phyloP scores from a whole-genome alignment of 108 stramenopile species.

The Aurantiochytrium sp. region DNA sequence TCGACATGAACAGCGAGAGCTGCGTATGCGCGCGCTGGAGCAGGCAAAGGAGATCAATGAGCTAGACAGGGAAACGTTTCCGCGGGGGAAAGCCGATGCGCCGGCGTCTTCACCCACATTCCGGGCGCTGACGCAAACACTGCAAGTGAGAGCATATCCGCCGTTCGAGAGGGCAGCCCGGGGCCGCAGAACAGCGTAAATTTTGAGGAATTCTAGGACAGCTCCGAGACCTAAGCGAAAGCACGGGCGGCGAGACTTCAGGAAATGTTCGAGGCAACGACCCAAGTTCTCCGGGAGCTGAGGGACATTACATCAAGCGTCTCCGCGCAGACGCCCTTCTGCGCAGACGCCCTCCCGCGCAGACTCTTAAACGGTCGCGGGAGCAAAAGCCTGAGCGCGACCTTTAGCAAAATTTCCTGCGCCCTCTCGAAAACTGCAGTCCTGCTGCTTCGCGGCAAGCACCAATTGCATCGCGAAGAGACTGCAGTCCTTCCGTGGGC shows the following conservation, averaged over 20 bases:
- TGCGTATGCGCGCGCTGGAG: not conserved
- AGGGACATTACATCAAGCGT: not conserved
- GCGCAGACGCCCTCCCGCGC: not conserved
- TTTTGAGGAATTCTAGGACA: too few relatives aligned
- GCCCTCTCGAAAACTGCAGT: not conserved
- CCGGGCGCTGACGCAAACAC: too few relatives aligned
- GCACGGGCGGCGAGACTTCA: not conserved
- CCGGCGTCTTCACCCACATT: too few relatives aligned
- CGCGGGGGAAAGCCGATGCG: not conserved
- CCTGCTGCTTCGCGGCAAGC: not conserved
- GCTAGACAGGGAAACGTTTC: not conserved
- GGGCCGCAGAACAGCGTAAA: too few relatives aligned
- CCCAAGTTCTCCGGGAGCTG: not conserved
- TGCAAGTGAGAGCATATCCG: not conserved
- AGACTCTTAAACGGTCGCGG: not conserved
- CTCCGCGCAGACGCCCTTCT: not conserved
- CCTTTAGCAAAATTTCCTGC: not conserved
- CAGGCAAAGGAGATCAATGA: slow-evolving; percentile 10
- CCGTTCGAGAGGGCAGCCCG: too few relatives aligned
- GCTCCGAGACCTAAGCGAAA: too few relatives aligned
- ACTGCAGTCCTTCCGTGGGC: not conserved
- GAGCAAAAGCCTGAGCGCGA: not conserved
- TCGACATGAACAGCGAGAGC: too few relatives aligned
- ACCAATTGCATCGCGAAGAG: not conserved
- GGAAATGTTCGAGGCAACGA: not conserved